Percentiles rank a stretch among this genome's conserved stretches.
Evolutionary conservation across 306 rosid genomes (phyloP).

Genomic region (Lagenaria siceraria): DNA sequence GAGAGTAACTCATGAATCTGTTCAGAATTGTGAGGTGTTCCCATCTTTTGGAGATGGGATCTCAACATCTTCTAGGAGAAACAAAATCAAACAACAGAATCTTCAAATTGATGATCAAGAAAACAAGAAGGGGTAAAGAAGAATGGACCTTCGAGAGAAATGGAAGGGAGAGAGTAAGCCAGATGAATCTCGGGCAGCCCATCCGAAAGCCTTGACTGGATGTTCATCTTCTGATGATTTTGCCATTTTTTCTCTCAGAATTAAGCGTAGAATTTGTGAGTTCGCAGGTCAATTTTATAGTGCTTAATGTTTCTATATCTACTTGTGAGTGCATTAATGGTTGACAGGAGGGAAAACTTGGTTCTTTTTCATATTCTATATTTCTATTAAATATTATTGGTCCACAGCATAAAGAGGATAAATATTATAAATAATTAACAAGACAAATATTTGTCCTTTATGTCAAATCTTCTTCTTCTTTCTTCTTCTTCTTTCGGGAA

Average conservation of each 20-base stretch:
- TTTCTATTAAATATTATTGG: too few species aligned
- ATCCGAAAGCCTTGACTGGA: constrained; percentile 24
- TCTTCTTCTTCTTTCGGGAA: too few species aligned
- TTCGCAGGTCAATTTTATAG: not conserved
- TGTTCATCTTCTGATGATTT: constrained; percentile 28
- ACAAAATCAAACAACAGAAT: not conserved
- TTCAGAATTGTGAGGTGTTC: too few species aligned
- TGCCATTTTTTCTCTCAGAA: constrained; percentile 12
- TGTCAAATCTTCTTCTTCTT: too few species aligned
- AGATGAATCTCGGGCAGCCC: constrained; percentile 29
- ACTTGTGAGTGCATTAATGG: not conserved
- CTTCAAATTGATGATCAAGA: too few species aligned
- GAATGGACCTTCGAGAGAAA: constrained; percentile 25
- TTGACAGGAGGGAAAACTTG: too few species aligned
- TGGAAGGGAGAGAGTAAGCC: constrained; percentile 24
- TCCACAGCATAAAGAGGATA: not conserved
- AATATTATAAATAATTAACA: too few species aligned
- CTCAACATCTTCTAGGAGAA: not conserved
- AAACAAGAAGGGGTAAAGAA: not conserved
- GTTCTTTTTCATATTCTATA: too few species aligned
- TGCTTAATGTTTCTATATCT: not conserved
- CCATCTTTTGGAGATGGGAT: too few species aligned
- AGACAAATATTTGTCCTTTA: too few species aligned
- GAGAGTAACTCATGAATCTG: too few species aligned
- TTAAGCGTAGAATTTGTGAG: not conserved